Conservation (phyloP, 768 basidiomycete genomes). For the Russula dissimulans region DNA sequence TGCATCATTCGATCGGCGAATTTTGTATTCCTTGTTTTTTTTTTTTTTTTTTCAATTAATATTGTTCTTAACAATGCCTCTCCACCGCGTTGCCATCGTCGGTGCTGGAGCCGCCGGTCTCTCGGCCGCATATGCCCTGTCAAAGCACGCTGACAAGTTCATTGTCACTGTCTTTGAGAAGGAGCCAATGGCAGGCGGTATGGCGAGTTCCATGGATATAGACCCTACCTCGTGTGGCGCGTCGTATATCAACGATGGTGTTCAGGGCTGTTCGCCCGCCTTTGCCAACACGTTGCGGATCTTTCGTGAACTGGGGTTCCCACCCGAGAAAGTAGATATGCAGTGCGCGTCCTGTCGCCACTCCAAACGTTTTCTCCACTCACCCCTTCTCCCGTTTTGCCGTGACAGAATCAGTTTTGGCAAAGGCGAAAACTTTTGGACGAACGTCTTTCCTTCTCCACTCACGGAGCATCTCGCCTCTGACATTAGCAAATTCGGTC, state of each 20-base stretch:
- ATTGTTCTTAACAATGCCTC: not conserved
- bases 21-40: conserved; percentile 9
- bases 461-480: conserved; percentile 25
- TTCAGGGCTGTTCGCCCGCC: conserved; percentile 30
- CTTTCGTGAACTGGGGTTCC: conserved; percentile 29
- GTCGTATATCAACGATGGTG: conserved; percentile 31
- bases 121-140: conserved; percentile 29
- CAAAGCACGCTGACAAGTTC: conserved; percentile 26
- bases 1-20: conserved; percentile 3
- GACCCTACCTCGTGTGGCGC: conserved; percentile 27
- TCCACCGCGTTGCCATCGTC: conserved; percentile 7
- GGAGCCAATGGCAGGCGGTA: conserved; percentile 24
- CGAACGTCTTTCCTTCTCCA: conserved; percentile 31
- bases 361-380: not conserved
- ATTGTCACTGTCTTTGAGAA: conserved; percentile 28
- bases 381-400: not conserved
- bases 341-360: conserved; percentile 20
- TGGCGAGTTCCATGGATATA: conserved; percentile 30
- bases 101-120: conserved; percentile 23
- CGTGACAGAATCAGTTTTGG: conserved; percentile 27
- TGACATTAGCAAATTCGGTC: conserved; percentile 29
- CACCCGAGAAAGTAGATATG: conserved; percentile 28
- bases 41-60: not conserved
- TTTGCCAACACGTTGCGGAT: conserved; percentile 30
- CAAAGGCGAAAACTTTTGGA: conserved; percentile 31